A percentile compares a stretch with the other conserved stretches of the same genome.
phyloP scores from a whole-genome alignment of 495 filamentous ascomycete genomes.

The Penicillium lagena region DNA sequence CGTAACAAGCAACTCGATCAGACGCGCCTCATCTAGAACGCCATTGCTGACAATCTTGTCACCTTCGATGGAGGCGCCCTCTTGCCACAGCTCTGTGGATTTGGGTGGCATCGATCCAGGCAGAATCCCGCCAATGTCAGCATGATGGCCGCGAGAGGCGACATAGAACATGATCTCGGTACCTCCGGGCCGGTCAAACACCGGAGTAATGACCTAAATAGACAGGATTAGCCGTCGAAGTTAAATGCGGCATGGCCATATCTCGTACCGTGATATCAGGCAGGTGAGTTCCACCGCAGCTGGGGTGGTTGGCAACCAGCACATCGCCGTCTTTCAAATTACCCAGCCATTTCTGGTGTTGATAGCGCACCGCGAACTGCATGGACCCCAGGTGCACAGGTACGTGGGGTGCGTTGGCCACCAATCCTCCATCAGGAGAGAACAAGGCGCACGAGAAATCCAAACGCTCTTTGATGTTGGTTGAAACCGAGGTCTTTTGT shows the following conservation, averaged over 20 bases:
- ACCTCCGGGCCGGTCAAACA: conserved; percentile 61
- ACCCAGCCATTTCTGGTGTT: conserved; percentile 86
- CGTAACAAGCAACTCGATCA: conserved; percentile 73
- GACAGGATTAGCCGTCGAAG: not conserved
- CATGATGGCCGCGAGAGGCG: conserved; percentile 90
- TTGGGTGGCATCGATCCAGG: conserved; percentile 97
- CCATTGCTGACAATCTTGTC: conserved; percentile 93
- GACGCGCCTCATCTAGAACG: conserved; percentile 79
- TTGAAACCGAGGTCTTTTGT: conserved; percentile 95
- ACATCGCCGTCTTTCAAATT: conserved; percentile 90
- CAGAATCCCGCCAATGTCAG: conserved; percentile 93
- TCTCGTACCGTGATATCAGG: conserved; percentile 81
- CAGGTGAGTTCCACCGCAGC: conserved; percentile 81
- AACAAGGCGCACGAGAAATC: conserved; percentile 98
- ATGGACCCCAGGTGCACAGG: conserved; percentile 90
- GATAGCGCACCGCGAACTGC: conserved; percentile 90
- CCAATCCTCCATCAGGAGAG: conserved; percentile 80
- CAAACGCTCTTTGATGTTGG: conserved; percentile 95
- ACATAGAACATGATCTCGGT: conserved; percentile 95
- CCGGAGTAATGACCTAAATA: conserved; percentile 63
- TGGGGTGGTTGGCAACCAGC: conserved; percentile 91
- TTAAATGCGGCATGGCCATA: not conserved
- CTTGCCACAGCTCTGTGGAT: conserved; percentile 87
- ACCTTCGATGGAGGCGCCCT: conserved; percentile 88
- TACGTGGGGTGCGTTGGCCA: conserved; percentile 92